Base-by-base conservation (phyloP, 1,284 basidiomycete species). In the Leccinum ponderosum region DNA sequence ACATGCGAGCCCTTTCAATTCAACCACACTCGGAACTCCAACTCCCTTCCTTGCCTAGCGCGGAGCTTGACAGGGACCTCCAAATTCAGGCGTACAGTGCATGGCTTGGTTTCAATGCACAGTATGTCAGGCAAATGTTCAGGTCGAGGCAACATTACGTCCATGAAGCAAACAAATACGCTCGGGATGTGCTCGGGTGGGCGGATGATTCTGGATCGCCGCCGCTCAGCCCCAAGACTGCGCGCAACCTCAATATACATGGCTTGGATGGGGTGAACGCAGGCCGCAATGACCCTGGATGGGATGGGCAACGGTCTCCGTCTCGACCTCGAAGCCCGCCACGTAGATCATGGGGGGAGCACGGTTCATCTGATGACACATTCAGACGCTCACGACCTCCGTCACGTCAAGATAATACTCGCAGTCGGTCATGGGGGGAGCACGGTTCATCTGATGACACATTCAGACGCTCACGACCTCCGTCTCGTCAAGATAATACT, bases 61-160 rank as follows among this genome's bases (percentile, higher is more conserved):
- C 64, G 2, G 54, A 64, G 3, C 73, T 84, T 6, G 70, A 75
- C 25, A 66, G 66, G 12, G 75, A 78, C 37, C 64, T 71, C 6
- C 86, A 86, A 67, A 75, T 73, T 0, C 79, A 84, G 66, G 81
- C 84, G 0, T 90, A 89, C 68, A 68, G 74, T 48, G 82, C 80
- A 33, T 84, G 79, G 75, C 68, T 90, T 52, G 88, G 87, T 8
- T 89, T 86, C 71, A 88, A 89, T 72, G 83, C 83, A 51, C 69
- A 76, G 1, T 76, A 72, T 55, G 61, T 78, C 22, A 80, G 77
- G 64, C 65, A 70, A 37, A 63, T 85, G 56, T 68, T 75, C 47
- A 83, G 80, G 80, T 75, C 73, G 17, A 73, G 73, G 42, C 73
- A 75, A 35, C 70, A 77, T 20, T 73, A 85, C n/a, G 83, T 87